Evolutionary conservation across 129 eudicot genomes (phyloP).

Genomic region (Artemisia argyi): DNA sequence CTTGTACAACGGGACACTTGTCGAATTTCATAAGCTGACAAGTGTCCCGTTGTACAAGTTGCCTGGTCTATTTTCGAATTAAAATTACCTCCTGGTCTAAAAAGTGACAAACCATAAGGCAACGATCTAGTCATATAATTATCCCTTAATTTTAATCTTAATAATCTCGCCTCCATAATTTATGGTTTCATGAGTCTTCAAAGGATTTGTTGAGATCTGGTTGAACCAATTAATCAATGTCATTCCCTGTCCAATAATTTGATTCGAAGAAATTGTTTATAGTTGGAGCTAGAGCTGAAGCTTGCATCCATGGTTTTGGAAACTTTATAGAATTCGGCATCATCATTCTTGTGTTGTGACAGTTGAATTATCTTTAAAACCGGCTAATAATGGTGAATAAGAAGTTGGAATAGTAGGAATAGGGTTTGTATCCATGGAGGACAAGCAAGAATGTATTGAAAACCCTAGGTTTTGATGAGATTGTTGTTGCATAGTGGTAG

Average conservation of each 20-base stretch:
- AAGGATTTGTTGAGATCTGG: conserved; percentile 66
- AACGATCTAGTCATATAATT: no score
- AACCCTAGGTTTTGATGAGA: conserved; percentile 45
- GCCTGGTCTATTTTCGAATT: no score
- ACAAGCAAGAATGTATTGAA: conserved; percentile 37
- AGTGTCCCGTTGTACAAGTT: no score
- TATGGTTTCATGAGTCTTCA: conserved; percentile 50
- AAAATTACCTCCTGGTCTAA: no score
- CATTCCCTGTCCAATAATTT: conserved; percentile 77
- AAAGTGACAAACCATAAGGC: no score
- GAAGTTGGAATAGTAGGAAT: conserved; percentile 29
- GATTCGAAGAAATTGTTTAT: conserved; percentile 38
- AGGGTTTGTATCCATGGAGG: conserved; percentile 35
- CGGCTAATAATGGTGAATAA: conserved; percentile 23
- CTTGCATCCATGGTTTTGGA: conserved; percentile 46
- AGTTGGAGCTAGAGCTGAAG: neutral
- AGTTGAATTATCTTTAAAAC: conserved; percentile 42
- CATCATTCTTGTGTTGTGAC: conserved; percentile 34
- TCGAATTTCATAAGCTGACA: no score
- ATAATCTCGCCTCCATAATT: conserved; percentile 29
- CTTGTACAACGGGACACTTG: no score
- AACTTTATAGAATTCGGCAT: conserved; percentile 21
- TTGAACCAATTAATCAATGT: conserved; percentile 49
- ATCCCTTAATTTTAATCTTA: neutral
- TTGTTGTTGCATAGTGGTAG: conserved; percentile 17